Evolutionary conservation across 2,329 filamentous ascomycete species (phyloP), one percentile per base, ranked within the genome.

Genomic region (Colletotrichum graminicola): DNA sequence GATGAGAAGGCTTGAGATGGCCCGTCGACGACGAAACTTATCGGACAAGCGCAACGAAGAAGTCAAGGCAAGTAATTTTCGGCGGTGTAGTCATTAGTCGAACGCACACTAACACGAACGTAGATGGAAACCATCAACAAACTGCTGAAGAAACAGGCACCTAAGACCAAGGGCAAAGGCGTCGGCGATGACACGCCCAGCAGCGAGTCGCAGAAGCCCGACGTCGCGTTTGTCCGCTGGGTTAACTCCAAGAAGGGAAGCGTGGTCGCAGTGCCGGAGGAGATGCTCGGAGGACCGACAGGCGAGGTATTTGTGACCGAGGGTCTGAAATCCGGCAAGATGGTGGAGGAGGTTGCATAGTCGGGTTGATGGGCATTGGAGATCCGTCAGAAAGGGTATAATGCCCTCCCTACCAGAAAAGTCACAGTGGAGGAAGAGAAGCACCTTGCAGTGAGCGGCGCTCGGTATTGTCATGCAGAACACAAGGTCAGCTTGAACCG

Each of bases 41-140:
- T 90, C 88, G 75, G 88, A 90, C 74, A 90, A 90, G 80, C 87
- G 88, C 60, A 90, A 88, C 72, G 88, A 90, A 73, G 88, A 90
- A 80, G 88, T 90, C 79, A 90, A 90, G 85, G 88, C 87, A 82
- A 66, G 80, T 69, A 29, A 11, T 6, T 32, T 32, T 29, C 8
- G 16, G n/a, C 12, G 36, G 36, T 39, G 26, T 4, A 23, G 41
- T 34, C 14, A 4, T 26, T 1, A 32, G 16, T 16, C 34, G 21
- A 49, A 60, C n/a, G 32, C 10, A 32, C 18, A 23, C 41, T 57
- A 32, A 36, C 63, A 43, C 16, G 18, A 49, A 23, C 32, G 69
- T 75, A 95, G 93, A 93, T 94, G 88, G 93, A 95, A 84, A 96
- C 93, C 0, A 95, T 96, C 87, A 95, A 96, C 84, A 94, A 95